Base-by-base conservation (phyloP, 1,139 yeast genomes). In the Geotrichum candidum region DNA sequence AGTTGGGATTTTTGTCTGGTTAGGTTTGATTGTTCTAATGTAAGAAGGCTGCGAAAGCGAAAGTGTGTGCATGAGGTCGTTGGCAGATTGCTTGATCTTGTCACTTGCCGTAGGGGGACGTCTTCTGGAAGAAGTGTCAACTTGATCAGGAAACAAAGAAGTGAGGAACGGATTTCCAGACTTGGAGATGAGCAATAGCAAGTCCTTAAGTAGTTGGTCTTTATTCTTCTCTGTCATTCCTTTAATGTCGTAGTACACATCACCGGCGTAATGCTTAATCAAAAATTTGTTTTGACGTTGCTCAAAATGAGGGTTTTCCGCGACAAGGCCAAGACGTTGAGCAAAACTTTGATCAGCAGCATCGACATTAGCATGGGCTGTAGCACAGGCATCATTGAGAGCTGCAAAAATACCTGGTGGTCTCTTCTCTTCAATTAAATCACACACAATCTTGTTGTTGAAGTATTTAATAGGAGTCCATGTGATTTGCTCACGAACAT, bases 401-500 rank as follows among this genome's bases (percentile, higher is more conserved):
- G 97, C 97, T 1, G 99, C 96, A 77, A 95, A 92, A 58, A 95
- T 82, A 65, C 99, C 99, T 0, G 98, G 98, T 1, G 99, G 99
- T 71, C 97, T 84, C 63, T 85, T 84, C 46, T 91, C 90, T 76
- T 95, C 99, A 72, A 95, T 95, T 73, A 95, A 82, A 71, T 95
- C 99, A 79, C 99, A 95, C 52, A 95, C 99, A 68, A 95, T 88
- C 76, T 94, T 88, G 76, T 95, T 95, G 77, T 95, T 94, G 78
- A 95, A 95, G 76, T 91, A 95, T 66, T 94, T 89, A 72, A 95
- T 95, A 23, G 99, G 99, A 9, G 96, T 90, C 99, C 99, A 95
- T 73, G 90, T 83, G 72, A 95, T 95, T 74, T 90, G 89, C 75
- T 94, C 99, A 68, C 88, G 89, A 52, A 91, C 95, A 70, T 95